These are phyloP conservation scores for Phaeosphaeriaceae sp. DNA, from an alignment of 2,329 filamentous ascomycete species.

Conservation along the genomic window DNA sequence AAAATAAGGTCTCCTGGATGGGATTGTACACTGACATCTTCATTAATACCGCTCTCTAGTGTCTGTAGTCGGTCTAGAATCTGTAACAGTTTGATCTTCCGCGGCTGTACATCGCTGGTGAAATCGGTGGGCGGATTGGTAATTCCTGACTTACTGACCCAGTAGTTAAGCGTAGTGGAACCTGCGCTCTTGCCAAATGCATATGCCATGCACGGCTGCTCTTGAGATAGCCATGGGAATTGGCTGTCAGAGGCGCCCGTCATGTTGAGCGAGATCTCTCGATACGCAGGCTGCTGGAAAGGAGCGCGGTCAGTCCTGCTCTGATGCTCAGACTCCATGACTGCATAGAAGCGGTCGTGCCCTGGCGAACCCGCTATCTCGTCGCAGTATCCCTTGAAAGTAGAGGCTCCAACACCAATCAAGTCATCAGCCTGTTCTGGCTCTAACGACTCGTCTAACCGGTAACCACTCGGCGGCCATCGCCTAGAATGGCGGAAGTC, in stretches of 20 bases:
- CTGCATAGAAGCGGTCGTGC: slow-evolving; percentile 49
- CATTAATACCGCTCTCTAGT: slow-evolving; percentile 51
- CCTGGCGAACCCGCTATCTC: slow-evolving; percentile 45
- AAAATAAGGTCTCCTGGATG: slow-evolving; percentile 14
- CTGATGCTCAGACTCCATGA: slow-evolving; percentile 48
- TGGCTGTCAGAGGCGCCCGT: slow-evolving; percentile 42
- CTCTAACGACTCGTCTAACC: slow-evolving; percentile 38
- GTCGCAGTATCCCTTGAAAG: slow-evolving; percentile 50
- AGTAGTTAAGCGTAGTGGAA: slow-evolving; percentile 75
- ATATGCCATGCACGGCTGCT: slow-evolving; percentile 75
- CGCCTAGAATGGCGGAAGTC: slow-evolving; percentile 43
- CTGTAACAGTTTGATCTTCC: slow-evolving; percentile 63
- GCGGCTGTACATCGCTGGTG: slow-evolving; percentile 65
- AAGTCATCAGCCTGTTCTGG: slow-evolving; percentile 46
- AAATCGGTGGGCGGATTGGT: slow-evolving; percentile 64
- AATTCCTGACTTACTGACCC: slow-evolving; percentile 65
- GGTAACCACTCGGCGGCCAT: slow-evolving; percentile 51
- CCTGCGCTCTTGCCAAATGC: slow-evolving; percentile 70
- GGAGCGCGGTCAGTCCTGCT: slow-evolving; percentile 47
- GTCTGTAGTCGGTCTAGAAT: slow-evolving; percentile 53
- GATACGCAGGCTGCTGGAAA: slow-evolving; percentile 44
- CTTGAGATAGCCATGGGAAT: slow-evolving; percentile 72
- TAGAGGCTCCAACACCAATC: slow-evolving; percentile 47
- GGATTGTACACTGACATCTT: slow-evolving; percentile 48
- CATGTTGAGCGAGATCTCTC: slow-evolving; percentile 48